Evolutionary conservation across 2,329 filamentous ascomycete species (phyloP).

Genomic region (Fusarium kyushuense): DNA sequence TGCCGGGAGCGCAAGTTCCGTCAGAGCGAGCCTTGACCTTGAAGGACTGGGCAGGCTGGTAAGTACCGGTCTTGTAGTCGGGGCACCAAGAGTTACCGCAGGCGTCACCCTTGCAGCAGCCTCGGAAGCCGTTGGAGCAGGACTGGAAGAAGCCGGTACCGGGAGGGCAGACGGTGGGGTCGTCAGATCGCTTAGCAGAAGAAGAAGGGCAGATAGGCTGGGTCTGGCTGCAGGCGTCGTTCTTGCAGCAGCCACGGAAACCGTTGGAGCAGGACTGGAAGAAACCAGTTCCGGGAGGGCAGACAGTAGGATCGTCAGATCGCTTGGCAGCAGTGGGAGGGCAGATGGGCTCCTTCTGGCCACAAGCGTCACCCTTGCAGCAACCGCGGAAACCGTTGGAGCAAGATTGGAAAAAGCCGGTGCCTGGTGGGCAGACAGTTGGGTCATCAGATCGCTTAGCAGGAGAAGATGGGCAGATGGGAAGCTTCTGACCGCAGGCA

Average conservation of each 20-base stretch:
- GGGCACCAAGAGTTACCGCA: conserved; percentile 30
- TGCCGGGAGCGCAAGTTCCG: conserved; percentile 15
- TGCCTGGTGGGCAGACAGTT: conserved; percentile 18
- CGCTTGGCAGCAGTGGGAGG: not conserved
- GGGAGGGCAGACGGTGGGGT: conserved; percentile 22
- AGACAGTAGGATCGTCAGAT: not conserved
- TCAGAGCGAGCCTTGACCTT: conserved; percentile 22
- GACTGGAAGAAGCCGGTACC: conserved; percentile 21
- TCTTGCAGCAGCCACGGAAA: conserved; percentile 23
- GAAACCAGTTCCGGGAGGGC: conserved; percentile 2
- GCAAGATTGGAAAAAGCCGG: conserved; percentile 24
- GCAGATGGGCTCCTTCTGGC: conserved; percentile 3
- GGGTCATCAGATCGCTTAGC: conserved; percentile 11
- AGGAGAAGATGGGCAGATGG: not conserved
- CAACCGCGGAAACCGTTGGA: conserved; percentile 30
- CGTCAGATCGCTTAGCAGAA: conserved; percentile 1
- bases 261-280: conserved; percentile 23
- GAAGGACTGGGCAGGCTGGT: conserved; percentile 23
- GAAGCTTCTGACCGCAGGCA: conserved; percentile 7
- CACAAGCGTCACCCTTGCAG: conserved; percentile 24
- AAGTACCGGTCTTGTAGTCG: conserved; percentile 33
- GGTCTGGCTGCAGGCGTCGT: conserved; percentile 6
- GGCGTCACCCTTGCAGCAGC: conserved; percentile 34
- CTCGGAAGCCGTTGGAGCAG: conserved; percentile 31
- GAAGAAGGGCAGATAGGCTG: conserved; percentile 7